Percentiles rank a stretch among this genome's conserved stretches.
These are phyloP conservation scores for Phytophthora nicotianae DNA, from an alignment of 352 stramenopile genomes.

Conservation along the genomic window DNA sequence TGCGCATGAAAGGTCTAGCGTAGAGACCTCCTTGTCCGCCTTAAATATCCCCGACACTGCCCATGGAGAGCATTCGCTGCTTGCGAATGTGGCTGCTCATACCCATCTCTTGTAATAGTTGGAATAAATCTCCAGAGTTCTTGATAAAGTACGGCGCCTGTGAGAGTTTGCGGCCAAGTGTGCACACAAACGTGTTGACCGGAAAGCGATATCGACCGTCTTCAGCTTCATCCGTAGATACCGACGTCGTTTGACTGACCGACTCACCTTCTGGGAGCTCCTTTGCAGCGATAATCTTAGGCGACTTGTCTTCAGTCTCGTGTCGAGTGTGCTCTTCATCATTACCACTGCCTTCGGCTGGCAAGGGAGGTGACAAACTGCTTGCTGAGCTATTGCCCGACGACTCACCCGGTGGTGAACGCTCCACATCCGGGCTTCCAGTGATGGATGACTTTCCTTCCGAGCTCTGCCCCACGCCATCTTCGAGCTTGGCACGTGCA, in stretches of 20 bases:
- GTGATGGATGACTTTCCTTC: slow-evolving; percentile 18
- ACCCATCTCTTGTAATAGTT: slow-evolving; percentile 84
- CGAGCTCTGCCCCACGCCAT: slow-evolving; percentile 25
- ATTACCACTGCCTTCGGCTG: slow-evolving; percentile 2
- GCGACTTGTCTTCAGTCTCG: slow-evolving; percentile 17
- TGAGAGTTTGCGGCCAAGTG: slow-evolving; percentile 77
- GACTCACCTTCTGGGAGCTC: slow-evolving; percentile 21
- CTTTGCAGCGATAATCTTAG: slow-evolving; percentile 17
- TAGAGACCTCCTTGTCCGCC: slow-evolving; percentile 21
- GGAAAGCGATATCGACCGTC: slow-evolving; percentile 72
- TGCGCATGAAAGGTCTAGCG: slow-evolving; percentile 66
- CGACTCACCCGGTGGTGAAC: not conserved
- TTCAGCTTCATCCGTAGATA: slow-evolving; percentile 45
- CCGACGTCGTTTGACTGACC: slow-evolving; percentile 33
- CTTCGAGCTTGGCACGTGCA: slow-evolving; percentile 66
- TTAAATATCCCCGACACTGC: slow-evolving; percentile 33
- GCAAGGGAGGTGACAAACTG: slow-evolving; percentile 6
- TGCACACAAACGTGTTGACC: slow-evolving; percentile 88
- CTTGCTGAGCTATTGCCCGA: slow-evolving; percentile 2
- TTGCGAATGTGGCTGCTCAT: slow-evolving; percentile 82
- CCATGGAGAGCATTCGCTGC: slow-evolving; percentile 70
- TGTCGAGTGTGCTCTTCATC: slow-evolving; percentile 17
- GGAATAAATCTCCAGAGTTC: slow-evolving; percentile 85
- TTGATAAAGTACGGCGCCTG: slow-evolving; percentile 89
- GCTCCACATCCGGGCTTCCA: not conserved